phyloP scores from a whole-genome alignment of 2,329 filamentous ascomycete species.

The Diaporthe aspalathi region DNA sequence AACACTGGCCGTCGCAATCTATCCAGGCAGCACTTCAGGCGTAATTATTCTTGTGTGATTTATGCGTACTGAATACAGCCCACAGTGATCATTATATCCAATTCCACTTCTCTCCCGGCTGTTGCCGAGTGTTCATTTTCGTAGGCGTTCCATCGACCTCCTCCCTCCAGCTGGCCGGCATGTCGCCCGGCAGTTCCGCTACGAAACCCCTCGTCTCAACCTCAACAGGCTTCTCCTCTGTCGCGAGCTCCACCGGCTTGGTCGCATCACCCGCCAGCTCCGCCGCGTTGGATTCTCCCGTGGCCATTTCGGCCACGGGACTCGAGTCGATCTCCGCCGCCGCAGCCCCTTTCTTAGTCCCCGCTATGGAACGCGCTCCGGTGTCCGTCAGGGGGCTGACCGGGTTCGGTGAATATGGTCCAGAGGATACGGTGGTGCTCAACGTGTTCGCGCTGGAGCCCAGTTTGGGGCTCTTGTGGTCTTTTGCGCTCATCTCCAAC shows the following conservation, averaged over 20 bases:
- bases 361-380: not conserved
- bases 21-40: not conserved
- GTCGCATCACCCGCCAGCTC: constrained; percentile 21
- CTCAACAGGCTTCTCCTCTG: constrained; percentile 16
- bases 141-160: not conserved
- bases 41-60: not conserved
- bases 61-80: not conserved
- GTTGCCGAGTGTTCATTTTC: constrained; percentile 16
- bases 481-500: not conserved
- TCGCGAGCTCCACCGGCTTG: constrained; percentile 20
- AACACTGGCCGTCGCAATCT: not conserved
- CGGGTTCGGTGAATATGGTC: not conserved
- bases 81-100: constrained; percentile 10
- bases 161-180: constrained; percentile 9
- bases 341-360: not conserved
- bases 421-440: constrained; percentile 2
- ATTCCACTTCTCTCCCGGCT: constrained; percentile 18
- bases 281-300: constrained; percentile 6
- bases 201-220: not conserved
- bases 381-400: constrained; percentile 13
- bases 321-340: constrained; percentile 16
- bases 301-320: constrained; percentile 18
- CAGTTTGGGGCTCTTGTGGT: not conserved
- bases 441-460: constrained; percentile 20
- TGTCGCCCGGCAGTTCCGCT: constrained; percentile 14